phyloP scores from a whole-genome alignment of 345 rosid species.

The Eucalyptus pauciflora region DNA sequence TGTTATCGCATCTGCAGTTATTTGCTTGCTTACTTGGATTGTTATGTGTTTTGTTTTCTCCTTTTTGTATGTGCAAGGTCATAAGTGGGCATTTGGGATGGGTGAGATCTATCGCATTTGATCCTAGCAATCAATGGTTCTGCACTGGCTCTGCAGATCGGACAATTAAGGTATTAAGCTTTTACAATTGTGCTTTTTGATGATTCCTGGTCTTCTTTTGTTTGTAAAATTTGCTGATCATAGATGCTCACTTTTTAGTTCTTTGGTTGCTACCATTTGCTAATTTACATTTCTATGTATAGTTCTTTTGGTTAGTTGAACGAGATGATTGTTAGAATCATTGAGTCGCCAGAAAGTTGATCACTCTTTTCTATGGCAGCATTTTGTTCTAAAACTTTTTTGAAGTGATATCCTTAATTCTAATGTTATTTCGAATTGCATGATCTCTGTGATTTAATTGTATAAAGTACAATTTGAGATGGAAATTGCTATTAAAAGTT shows the following conservation, averaged over 20 bases:
- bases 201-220: neutral
- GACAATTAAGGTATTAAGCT: constrained; percentile 68
- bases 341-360: neutral
- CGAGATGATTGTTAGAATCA: neutral
- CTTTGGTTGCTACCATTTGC: neutral
- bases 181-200: neutral
- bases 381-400: neutral
- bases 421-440: neutral
- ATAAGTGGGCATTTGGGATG: constrained; percentile 98
- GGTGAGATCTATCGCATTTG: constrained; percentile 96
- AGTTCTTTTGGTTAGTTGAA: neutral
- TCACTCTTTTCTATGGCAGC: neutral
- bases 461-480: neutral
- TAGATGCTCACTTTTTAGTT: neutral
- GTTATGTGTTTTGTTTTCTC: neutral
- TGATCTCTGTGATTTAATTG: neutral
- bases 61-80: constrained; percentile 34
- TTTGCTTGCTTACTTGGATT: neutral
- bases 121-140: constrained; percentile 96
- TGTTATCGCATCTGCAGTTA: neutral
- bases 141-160: constrained; percentile 99
- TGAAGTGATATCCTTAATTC: neutral
- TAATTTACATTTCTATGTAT: neutral
- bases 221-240: neutral
- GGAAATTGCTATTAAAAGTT: neutral